These are phyloP conservation scores for Kodamaea sp. DNA, from an alignment of 1,139 yeast genomes.

Conservation along the genomic window DNA sequence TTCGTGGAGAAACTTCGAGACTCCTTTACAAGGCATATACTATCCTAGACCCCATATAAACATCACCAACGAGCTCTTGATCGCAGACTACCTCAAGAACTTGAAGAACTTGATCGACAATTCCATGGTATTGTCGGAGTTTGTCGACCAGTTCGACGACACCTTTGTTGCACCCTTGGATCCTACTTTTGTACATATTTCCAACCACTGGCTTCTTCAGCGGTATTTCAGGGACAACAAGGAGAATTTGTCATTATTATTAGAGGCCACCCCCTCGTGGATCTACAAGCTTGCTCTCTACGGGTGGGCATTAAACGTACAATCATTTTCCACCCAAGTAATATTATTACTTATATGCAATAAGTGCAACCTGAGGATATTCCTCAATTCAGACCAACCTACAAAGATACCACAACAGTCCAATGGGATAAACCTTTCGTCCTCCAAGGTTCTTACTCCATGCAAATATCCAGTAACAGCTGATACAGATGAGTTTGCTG, in stretches of 20 bases:
- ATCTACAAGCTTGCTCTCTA: conserved; percentile 33
- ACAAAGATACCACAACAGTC: too few species aligned
- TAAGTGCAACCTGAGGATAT: conserved; percentile 39
- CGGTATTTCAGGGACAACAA: conserved; percentile 34
- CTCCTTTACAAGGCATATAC: conserved; percentile 37
- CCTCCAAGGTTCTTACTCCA: conserved; percentile 33
- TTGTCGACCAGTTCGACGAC: conserved; percentile 13
- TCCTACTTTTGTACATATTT: conserved; percentile 21
- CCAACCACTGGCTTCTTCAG: conserved; percentile 34
- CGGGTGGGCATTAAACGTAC: conserved; percentile 42
- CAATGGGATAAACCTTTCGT: conserved; percentile 20
- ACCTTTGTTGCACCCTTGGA: conserved; percentile 9
- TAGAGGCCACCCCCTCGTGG: conserved; percentile 32
- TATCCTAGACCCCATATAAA: conserved; percentile 37
- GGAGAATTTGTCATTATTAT: conserved; percentile 30
- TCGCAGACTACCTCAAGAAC: conserved; percentile 29
- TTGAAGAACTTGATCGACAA: conserved; percentile 34
- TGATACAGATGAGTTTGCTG: conserved; percentile 12
- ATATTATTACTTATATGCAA: conserved; percentile 37
- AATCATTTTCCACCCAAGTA: conserved; percentile 27
- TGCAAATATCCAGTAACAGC: conserved; percentile 29
- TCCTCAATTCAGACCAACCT: conserved; percentile 20
- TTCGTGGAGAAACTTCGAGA: conserved; percentile 40
- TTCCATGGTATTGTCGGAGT: conserved; percentile 19
- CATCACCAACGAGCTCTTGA: conserved; percentile 31